phyloP scores from a whole-genome alignment of 306 rosid species.

The Geum urbanum region DNA sequence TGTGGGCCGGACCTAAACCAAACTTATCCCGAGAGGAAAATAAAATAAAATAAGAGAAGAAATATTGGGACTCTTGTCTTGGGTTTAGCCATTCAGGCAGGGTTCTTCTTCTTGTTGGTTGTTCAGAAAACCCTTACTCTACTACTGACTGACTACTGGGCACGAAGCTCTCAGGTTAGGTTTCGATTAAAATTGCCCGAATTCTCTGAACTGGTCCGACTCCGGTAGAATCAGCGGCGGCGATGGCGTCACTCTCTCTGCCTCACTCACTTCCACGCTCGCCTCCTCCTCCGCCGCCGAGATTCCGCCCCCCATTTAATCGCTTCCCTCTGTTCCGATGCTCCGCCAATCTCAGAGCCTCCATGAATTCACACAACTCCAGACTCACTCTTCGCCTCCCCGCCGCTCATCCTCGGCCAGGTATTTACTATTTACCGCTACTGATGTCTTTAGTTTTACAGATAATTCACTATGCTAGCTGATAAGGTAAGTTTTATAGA shows the following conservation, averaged over 20 bases:
- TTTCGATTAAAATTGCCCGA: neutral
- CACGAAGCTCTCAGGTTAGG: neutral
- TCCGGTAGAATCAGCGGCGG: neutral
- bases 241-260: conserved; percentile 24
- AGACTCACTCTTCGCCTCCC: neutral
- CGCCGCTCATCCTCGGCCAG: conserved; percentile 7
- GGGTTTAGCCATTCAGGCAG: too few species aligned
- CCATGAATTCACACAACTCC: neutral
- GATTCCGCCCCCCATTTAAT: neutral
- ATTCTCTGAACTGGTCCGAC: too few species aligned
- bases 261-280: conserved; percentile 20
- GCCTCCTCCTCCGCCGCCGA: neutral
- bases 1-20: too few species aligned
- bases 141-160: too few species aligned
- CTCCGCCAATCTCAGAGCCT: conserved; percentile 21
- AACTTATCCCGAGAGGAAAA: too few species aligned
- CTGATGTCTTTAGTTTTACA: neutral
- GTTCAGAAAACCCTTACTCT: too few species aligned
- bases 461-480: neutral
- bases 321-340: conserved; percentile 19
- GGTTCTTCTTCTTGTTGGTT: too few species aligned
- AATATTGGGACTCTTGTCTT: too few species aligned
- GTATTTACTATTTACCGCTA: neutral
- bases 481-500: too few species aligned
- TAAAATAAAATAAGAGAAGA: too few species aligned